phyloP scores from a whole-genome alignment of 208 protist species.

The Tetramitus jugosus region DNA sequence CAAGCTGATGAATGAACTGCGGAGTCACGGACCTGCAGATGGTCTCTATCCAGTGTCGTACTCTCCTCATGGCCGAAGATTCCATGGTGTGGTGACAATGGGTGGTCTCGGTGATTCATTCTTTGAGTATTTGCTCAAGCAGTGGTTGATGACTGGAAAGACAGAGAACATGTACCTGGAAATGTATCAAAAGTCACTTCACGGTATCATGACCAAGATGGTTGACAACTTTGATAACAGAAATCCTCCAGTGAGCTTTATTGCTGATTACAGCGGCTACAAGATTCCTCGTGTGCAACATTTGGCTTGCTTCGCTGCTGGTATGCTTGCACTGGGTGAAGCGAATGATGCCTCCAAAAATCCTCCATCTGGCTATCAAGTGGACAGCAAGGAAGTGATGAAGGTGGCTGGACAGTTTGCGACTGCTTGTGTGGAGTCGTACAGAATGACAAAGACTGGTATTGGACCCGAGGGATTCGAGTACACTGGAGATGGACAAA shows the following conservation, averaged over 20 bases:
- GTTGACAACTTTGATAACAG: not conserved
- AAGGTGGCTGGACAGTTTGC: conserved; percentile 35
- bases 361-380: too few relatives aligned
- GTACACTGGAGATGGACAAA: conserved; percentile 22
- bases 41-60: conserved; percentile 33
- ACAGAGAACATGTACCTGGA: conserved; percentile 23
- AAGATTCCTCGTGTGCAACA: too few relatives aligned
- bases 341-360: not conserved
- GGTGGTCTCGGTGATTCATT: conserved; percentile 52
- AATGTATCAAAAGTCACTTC: conserved; percentile 12
- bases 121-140: conserved; percentile 59
- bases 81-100: conserved; percentile 41
- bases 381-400: conserved; percentile 19
- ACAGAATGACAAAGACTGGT: conserved; percentile 39
- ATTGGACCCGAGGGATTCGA: conserved; percentile 45
- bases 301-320: conserved; percentile 35
- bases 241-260: too few relatives aligned
- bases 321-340: conserved; percentile 29
- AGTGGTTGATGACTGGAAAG: conserved; percentile 26
- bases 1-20: conserved; percentile 5
- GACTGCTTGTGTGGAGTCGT: conserved; percentile 46
- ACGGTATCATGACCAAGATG: conserved; percentile 19
- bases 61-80: not conserved
- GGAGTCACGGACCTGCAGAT: conserved; percentile 8
- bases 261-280: too few relatives aligned